Evolutionary conservation across 495 filamentous ascomycete genomes (phyloP), one percentile per base, ranked within the genome.

Genomic region (Astrothelium macrocarpum): DNA sequence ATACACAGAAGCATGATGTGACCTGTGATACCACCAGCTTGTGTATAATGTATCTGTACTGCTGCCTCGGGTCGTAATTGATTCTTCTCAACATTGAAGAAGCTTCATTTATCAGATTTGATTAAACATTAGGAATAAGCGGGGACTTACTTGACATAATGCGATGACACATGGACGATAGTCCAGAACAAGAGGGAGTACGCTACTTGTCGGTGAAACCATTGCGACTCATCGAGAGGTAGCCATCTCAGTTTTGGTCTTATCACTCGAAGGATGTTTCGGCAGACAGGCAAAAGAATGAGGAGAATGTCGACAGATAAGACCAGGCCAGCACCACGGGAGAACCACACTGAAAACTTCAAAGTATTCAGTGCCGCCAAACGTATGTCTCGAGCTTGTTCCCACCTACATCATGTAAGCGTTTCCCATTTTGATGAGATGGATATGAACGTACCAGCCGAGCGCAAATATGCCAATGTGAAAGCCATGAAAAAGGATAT

Each of bases 1-100:
- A 99, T 97, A 81, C 94, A 99, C 10, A 97, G 80, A 4, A 97
- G 83, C 94, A 99, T 99, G 53, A 99, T 83, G 76, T 99, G 94
- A 20, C 94, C 94, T 0, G 94, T 99, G 65, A 97, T 89, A 63
- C 94, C 94, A 67, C 90, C 91, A 46, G 90, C 82, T 72, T 94
- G 82, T 3, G 86, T 83, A 70, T 96, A 99, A 75, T 97, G 94
- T 63, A 99, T 95, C 70, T 96, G 80, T n/a, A 97, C 78, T 2
- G 94, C 94, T 25, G 86, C 84, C 45, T 87, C 81, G 0, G 87
- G 86, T 16, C 94, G 85, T 32, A 97, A 80, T 68, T 96, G 90
- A 1, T 84, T 81, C 72, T 85, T 87, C 73, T 99, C 94, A 43
- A 97, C 87, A 67, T 96, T 96, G 80, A 86, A 97, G 80, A 98